Percentiles rank a stretch among this genome's conserved stretches.
phyloP scores from a whole-genome alignment of 495 filamentous ascomycete genomes.

The Lasiosphaeria ovina region DNA sequence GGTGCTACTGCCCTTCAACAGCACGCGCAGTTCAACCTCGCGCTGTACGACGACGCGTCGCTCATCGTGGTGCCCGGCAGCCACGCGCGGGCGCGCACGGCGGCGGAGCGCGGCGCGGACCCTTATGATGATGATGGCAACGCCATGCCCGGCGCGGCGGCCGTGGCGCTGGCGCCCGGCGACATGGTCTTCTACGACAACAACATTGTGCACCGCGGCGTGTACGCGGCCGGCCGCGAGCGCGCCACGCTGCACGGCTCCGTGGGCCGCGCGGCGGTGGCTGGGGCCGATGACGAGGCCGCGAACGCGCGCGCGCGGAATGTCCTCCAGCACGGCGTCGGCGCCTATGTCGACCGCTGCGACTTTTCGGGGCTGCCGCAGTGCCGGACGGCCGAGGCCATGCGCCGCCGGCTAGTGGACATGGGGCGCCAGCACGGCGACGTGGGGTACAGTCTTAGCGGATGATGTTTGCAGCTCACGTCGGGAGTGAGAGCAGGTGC shows the following conservation, averaged over 20 bases:
- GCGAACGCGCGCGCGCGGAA: conserved; percentile 60
- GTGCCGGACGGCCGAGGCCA: conserved; percentile 52
- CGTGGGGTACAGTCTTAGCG: conserved; percentile 53
- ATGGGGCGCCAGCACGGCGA: conserved; percentile 58
- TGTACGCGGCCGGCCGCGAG: conserved; percentile 61
- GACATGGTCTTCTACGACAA: conserved; percentile 85
- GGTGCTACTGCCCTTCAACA: conserved; percentile 11
- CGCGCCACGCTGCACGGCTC: conserved; percentile 81
- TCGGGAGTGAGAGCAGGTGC: too few species aligned
- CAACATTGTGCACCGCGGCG: conserved; percentile 79
- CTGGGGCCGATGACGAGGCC: conserved; percentile 17
- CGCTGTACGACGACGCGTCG: conserved; percentile 64
- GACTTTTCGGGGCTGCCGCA: conserved; percentile 52
- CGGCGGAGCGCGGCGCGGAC: conserved; percentile 58
- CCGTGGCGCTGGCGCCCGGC: conserved; percentile 64
- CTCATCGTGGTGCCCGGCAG: conserved; percentile 70
- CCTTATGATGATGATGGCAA: conserved; percentile 53
- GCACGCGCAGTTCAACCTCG: conserved; percentile 78
- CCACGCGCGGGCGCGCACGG: conserved; percentile 64
- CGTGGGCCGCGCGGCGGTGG: conserved; percentile 59
- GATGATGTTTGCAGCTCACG: conserved; percentile 17
- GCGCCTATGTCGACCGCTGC: conserved; percentile 63
- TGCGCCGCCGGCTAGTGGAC: conserved; percentile 54
- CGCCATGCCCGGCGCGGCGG: conserved; percentile 56
- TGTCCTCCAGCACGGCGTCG: conserved; percentile 83